phyloP scores from a whole-genome alignment of 345 rosid genomes.

The Citrus mangshanensis region DNA sequence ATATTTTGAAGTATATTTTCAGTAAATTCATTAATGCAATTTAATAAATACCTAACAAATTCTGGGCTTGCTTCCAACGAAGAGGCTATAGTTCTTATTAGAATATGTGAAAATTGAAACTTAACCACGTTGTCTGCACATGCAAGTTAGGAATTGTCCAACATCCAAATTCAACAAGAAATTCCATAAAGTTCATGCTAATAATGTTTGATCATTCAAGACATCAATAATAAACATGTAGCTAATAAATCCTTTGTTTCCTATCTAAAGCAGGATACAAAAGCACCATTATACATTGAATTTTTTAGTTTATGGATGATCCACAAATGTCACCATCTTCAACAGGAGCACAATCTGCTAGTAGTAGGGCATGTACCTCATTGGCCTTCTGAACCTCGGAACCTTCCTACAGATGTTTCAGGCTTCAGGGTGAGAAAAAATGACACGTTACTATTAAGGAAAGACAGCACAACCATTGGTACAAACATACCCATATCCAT shows the following conservation, averaged over 20 bases:
- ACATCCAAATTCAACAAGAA: background rate
- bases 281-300: background rate
- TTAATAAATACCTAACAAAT: too few relatives aligned
- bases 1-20: too few relatives aligned
- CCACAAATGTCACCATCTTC: background rate
- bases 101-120: too few relatives aligned
- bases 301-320: background rate
- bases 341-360: conserved; percentile 28
- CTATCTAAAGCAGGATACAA: background rate
- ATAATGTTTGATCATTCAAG: background rate
- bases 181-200: background rate
- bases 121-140: too few relatives aligned
- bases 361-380: conserved; percentile 92
- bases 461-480: background rate
- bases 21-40: too few relatives aligned
- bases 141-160: background rate
- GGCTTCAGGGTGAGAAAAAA: background rate
- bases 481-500: conserved; percentile 78
- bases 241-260: background rate
- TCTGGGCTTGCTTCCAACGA: too few relatives aligned
- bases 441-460: background rate
- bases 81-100: too few relatives aligned
- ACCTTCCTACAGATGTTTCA: conserved; percentile 57
- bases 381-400: conserved; percentile 84
- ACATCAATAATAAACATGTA: background rate